These are phyloP conservation scores for Triangularia setosa DNA, from an alignment of 2,329 filamentous ascomycete genomes.

Conservation along the genomic window DNA sequence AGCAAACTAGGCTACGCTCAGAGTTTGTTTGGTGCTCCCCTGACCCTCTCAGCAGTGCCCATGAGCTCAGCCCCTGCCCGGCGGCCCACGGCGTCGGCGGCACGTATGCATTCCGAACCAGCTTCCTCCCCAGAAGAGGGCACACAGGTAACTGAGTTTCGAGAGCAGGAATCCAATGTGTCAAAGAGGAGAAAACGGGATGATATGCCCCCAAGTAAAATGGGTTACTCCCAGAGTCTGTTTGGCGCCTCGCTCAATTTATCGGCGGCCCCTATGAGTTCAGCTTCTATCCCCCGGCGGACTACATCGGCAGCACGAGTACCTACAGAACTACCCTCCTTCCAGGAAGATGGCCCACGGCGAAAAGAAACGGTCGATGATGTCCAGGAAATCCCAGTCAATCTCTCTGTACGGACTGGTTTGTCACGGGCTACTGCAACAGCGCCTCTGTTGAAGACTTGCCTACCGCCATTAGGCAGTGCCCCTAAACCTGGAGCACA, in stretches of 20 bases:
- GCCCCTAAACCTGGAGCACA: neutral
- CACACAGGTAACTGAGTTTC: neutral
- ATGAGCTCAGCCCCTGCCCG: constrained; percentile 32
- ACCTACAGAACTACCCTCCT: neutral
- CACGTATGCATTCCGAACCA: neutral
- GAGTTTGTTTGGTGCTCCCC: constrained; percentile 46
- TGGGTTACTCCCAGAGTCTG: constrained; percentile 47
- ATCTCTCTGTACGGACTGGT: neutral
- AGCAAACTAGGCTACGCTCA: constrained; percentile 49
- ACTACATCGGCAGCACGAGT: neutral
- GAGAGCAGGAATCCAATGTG: neutral
- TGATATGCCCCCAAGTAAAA: constrained; percentile 39
- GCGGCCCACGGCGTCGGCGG: constrained; percentile 17
- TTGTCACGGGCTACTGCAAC: neutral
- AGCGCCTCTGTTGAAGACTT: neutral
- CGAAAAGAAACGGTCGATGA: constrained; percentile 3
- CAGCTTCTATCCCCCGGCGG: constrained; percentile 22
- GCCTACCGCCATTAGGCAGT: neutral
- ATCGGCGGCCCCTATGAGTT: constrained; percentile 36
- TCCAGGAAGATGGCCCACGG: neutral
- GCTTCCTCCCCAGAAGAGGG: neutral
- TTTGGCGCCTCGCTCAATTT: constrained; percentile 46
- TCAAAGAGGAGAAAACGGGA: constrained; percentile 41
- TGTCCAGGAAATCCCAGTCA: neutral
- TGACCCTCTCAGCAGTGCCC: constrained; percentile 41